These are phyloP conservation scores for Glycyrrhiza uralensis DNA, from an alignment of 306 rosid species.

Conservation along the genomic window DNA sequence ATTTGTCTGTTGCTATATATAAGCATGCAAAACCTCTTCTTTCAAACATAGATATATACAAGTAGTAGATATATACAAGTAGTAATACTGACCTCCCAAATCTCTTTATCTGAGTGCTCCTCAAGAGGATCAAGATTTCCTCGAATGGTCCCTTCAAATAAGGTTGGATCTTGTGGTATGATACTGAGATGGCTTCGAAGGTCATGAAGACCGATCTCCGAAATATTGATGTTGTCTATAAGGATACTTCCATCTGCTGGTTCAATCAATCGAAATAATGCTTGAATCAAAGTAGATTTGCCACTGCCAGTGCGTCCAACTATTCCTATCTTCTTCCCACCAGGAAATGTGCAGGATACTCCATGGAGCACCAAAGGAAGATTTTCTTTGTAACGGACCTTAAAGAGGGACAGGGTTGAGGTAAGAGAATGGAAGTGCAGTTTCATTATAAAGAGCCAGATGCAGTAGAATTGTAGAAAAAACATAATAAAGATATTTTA, in stretches of 20 bases:
- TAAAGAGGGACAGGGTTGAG: constrained; percentile 1
- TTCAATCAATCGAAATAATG: constrained; percentile 87
- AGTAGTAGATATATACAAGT: constrained; percentile 10
- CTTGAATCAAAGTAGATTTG: constrained; percentile 95
- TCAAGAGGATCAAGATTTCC: constrained; percentile 96
- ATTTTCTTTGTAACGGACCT: constrained; percentile 97
- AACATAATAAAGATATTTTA: not conserved
- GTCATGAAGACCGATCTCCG: constrained; percentile 88
- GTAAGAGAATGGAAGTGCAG: not conserved
- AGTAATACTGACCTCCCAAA: constrained; percentile 83
- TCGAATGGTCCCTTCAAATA: constrained; percentile 94
- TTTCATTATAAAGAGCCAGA: not conserved
- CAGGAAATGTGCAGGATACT: constrained; percentile 80
- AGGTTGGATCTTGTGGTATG: constrained; percentile 97
- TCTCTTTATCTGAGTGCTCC: constrained; percentile 86
- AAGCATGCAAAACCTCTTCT: not conserved
- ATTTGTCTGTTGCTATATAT: not conserved
- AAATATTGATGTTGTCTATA: constrained; percentile 78
- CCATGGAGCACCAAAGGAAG: constrained; percentile 94
- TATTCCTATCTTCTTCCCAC: constrained; percentile 90
- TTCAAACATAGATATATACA: not conserved
- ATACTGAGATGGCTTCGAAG: constrained; percentile 93
- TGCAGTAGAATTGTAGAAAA: constrained; percentile 1
- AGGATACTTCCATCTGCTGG: constrained; percentile 73
- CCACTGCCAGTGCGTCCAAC: constrained; percentile 99